phyloP scores from a whole-genome alignment of 495 filamentous ascomycete genomes.

The Trichocladium uniseriatum region DNA sequence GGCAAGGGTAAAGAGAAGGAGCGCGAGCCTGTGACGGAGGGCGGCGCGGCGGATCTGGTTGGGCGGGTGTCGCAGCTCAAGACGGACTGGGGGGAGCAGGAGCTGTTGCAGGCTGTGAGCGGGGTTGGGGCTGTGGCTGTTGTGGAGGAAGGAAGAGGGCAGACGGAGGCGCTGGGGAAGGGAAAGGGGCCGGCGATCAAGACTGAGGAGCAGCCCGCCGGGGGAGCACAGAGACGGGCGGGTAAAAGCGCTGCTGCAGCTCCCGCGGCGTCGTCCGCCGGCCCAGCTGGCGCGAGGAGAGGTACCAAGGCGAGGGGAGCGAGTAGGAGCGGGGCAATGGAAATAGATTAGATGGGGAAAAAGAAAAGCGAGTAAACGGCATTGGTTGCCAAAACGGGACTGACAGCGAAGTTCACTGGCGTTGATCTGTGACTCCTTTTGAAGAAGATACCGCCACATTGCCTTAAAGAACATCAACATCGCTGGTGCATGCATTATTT shows the following conservation, averaged over 20 bases:
- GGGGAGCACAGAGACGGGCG: slow-evolving; percentile 4
- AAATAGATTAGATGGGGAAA: background rate
- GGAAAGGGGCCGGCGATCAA: slow-evolving; percentile 11
- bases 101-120: slow-evolving; percentile 32
- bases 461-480: no score
- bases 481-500: background rate
- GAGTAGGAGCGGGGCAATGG: background rate
- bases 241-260: slow-evolving; percentile 10
- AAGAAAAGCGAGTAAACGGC: no score
- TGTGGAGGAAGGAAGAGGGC: background rate
- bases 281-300: background rate
- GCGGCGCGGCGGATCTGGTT: slow-evolving; percentile 18
- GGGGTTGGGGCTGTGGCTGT: slow-evolving; percentile 14
- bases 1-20: slow-evolving; percentile 26
- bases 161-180: slow-evolving; percentile 18
- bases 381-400: no score
- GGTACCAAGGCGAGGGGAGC: background rate
- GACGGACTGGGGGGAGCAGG: slow-evolving; percentile 31
- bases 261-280: background rate
- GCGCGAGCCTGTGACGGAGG: slow-evolving; percentile 3
- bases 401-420: no score
- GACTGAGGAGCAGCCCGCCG: background rate
- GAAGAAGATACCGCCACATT: no score
- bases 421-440: no score
- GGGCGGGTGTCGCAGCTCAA: slow-evolving; percentile 23